Conservation (phyloP, 495 filamentous ascomycete genomes). For the Aspergillus hancockii region DNA sequence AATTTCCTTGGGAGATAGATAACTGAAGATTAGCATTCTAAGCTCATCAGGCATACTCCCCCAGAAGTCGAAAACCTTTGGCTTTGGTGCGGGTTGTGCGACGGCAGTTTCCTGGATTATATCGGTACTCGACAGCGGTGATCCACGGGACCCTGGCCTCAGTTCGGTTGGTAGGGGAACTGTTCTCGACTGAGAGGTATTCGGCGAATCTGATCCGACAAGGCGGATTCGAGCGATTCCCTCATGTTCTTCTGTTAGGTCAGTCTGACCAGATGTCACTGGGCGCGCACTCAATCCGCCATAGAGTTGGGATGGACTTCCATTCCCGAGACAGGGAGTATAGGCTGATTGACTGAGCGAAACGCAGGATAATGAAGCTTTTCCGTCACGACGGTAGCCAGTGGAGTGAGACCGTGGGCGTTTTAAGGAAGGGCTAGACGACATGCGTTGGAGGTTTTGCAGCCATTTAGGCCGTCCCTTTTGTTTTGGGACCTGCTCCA, state of each 20-base stretch:
- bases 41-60: slow-evolving; percentile 79
- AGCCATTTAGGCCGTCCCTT: slow-evolving; percentile 75
- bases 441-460: slow-evolving; percentile 81
- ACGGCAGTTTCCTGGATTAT: slow-evolving; percentile 30
- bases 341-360: slow-evolving; percentile 68
- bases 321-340: slow-evolving; percentile 51
- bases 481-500: slow-evolving; percentile 60
- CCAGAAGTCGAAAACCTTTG: slow-evolving; percentile 72
- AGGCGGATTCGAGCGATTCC: slow-evolving; percentile 52
- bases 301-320: slow-evolving; percentile 62
- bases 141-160: slow-evolving; percentile 47
- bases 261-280: slow-evolving; percentile 63
- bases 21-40: slow-evolving; percentile 72
- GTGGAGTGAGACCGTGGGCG: slow-evolving; percentile 58
- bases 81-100: slow-evolving; percentile 18
- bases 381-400: slow-evolving; percentile 63
- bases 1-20: slow-evolving; percentile 78
- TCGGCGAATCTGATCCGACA: slow-evolving; percentile 42
- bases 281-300: slow-evolving; percentile 55
- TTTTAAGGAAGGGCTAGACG: slow-evolving; percentile 79
- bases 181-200: slow-evolving; percentile 32
- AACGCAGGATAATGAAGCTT: slow-evolving; percentile 82
- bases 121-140: slow-evolving; percentile 35
- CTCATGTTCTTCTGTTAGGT: slow-evolving; percentile 33
- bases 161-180: slow-evolving; percentile 68